Percentiles rank a stretch among this genome's conserved stretches.
These are phyloP conservation scores for Cicer judaicum DNA, from an alignment of 306 rosid species.

Conservation along the genomic window DNA sequence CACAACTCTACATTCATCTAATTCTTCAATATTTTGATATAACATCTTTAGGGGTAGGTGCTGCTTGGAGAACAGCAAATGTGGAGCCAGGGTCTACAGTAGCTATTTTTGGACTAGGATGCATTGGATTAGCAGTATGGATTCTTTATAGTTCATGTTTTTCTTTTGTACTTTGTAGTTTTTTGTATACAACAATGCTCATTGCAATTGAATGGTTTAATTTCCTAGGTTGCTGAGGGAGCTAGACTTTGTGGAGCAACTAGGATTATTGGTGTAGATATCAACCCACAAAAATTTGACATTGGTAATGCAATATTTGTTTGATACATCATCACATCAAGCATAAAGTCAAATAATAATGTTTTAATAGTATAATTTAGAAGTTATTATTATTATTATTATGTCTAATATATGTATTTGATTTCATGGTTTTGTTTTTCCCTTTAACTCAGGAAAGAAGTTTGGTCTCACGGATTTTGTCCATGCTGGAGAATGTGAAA, in stretches of 20 bases:
- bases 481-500: slow-evolving; percentile 50
- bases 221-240: slow-evolving; percentile 81
- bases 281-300: slow-evolving; percentile 69
- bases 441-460: slow-evolving; percentile 62
- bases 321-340: not conserved
- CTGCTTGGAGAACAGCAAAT: slow-evolving; percentile 87
- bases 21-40: slow-evolving; percentile 22
- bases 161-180: not conserved
- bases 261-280: slow-evolving; percentile 82
- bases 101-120: slow-evolving; percentile 82
- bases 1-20: not conserved
- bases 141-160: not conserved
- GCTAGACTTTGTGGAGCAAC: slow-evolving; percentile 86
- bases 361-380: not conserved
- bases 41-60: slow-evolving; percentile 74
- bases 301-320: slow-evolving; percentile 52
- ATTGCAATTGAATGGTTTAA: slow-evolving; percentile 29
- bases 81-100: slow-evolving; percentile 82
- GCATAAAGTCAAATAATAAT: not conserved
- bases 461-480: slow-evolving; percentile 82
- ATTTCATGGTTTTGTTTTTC: not conserved
- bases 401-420: slow-evolving; percentile 6
- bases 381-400: not conserved
- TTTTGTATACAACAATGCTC: not conserved
- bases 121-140: slow-evolving; percentile 86